phyloP scores from a whole-genome alignment of 257 asterid genomes.

The Solanum bulbocastanum region DNA sequence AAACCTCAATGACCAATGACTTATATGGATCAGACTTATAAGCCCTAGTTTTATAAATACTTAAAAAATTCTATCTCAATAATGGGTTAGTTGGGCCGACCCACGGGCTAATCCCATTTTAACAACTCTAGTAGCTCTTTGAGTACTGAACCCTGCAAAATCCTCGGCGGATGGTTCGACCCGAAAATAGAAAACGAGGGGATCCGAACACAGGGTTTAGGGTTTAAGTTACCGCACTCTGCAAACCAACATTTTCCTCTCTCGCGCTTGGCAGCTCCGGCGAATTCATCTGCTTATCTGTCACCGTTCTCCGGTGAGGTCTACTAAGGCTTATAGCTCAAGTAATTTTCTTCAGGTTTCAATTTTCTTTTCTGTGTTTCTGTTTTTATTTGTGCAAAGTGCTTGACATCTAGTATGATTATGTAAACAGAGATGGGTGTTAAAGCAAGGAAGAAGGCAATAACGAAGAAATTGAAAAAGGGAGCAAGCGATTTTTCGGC shows the following conservation, averaged over 20 bases:
- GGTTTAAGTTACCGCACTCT: background rate
- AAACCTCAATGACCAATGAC: no score
- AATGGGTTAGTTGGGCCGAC: no score
- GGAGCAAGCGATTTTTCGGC: constrained; percentile 31
- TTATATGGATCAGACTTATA: no score
- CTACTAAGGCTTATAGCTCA: background rate
- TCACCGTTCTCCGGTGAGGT: background rate
- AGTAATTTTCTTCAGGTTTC: background rate
- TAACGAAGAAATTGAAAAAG: constrained; percentile 34
- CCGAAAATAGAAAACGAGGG: background rate
- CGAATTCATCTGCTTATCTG: background rate
- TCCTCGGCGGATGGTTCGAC: background rate
- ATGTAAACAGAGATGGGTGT: constrained; percentile 24
- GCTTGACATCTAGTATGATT: background rate
- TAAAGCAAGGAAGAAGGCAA: constrained; percentile 43
- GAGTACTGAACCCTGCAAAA: background rate
- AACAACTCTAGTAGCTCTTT: no score
- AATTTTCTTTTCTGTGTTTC: background rate
- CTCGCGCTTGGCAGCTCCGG: background rate
- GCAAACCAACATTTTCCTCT: background rate
- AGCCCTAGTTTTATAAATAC: no score
- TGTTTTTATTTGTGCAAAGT: background rate
- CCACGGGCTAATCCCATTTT: no score
- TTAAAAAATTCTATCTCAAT: no score
- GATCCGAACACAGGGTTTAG: background rate